Evolutionary conservation across 1,284 basidiomycete genomes (phyloP), one percentile per base, ranked within the genome.

Genomic region (Tilletia setariae): DNA sequence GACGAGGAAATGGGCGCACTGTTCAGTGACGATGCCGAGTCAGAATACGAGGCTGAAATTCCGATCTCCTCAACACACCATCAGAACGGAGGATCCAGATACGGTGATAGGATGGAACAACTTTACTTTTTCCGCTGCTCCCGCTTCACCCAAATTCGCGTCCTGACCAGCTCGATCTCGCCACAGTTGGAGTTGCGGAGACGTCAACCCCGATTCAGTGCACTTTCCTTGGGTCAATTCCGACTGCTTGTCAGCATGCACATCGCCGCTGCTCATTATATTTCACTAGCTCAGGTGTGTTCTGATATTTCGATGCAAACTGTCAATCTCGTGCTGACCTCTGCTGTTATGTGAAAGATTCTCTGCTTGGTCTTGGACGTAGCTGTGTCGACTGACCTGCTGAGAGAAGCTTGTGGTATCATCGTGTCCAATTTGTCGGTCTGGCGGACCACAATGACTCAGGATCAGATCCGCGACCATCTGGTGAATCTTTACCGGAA

Each of bases 1-100:
- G n/a, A 75, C 32, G 66, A 51, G 28, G 56, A 61, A 4, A 61
- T 61, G 56, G 56, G 28, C 19, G 56, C 56, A 13, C 28, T 61
- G 9, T 61, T 61, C 56, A 61, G 56, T n/a, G 56, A 61, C n/a
- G 56, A 61, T 35, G 56, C 32, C 9, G 56, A 61, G 28, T 61
- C 56, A 35, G 56, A 61, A 30, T 61, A 61, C 56, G 56, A 61
- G 28, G 56, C 32, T 2, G 32, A 61, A 19, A 19, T 47, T 13
- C 35, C 35, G 35, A 40, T 11, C 35, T 40, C 35, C 11, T 40
- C 35, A 40, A 6, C 35, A 6, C 35, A 40, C 35, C 4, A 40
- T 6, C 35, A 40, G 35, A 40, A 40, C 11, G 35, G 35, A 4
- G 23, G 9, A 7, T 30, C 43, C 1, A 16, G 7, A 15, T 19